phyloP scores from a whole-genome alignment of 2,329 filamentous ascomycete genomes.

The Pyrenochaeta sp. region DNA sequence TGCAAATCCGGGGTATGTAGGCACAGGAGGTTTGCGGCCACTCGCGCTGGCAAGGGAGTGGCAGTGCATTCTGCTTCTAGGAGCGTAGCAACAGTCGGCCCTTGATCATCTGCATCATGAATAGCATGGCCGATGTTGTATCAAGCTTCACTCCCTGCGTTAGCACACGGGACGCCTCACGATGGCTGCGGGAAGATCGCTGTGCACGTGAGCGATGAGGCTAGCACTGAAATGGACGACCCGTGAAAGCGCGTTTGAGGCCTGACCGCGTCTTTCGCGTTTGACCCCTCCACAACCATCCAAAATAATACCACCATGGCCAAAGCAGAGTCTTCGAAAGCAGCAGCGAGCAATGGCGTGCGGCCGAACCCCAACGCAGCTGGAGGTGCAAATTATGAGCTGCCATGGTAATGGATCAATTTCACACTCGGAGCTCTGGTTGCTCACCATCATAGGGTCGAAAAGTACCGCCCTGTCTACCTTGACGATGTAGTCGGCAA shows the following conservation, averaged over 20 bases:
- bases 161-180: neutral
- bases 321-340: constrained; percentile 60
- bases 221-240: constrained; percentile 14
- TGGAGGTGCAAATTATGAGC: constrained; percentile 68
- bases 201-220: constrained; percentile 21
- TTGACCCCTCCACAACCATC: constrained; percentile 22
- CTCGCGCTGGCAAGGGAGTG: no score
- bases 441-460: constrained; percentile 72
- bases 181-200: no score
- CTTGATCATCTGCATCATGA: neutral
- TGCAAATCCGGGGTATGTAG: neutral
- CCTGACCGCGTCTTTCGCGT: constrained; percentile 37
- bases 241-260: constrained; percentile 30
- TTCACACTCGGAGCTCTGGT: neutral
- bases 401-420: constrained; percentile 71
- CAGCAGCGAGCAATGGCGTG: constrained; percentile 54
- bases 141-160: neutral
- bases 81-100: neutral
- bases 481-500: constrained; percentile 98
- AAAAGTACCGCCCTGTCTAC: constrained; percentile 95
- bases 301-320: constrained; percentile 50
- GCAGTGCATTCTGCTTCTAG: no score
- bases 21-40: neutral
- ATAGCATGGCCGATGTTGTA: neutral
- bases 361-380: constrained; percentile 52